Conservation (phyloP, 768 basidiomycete species). For the Panaeolus cyanescens region DNA sequence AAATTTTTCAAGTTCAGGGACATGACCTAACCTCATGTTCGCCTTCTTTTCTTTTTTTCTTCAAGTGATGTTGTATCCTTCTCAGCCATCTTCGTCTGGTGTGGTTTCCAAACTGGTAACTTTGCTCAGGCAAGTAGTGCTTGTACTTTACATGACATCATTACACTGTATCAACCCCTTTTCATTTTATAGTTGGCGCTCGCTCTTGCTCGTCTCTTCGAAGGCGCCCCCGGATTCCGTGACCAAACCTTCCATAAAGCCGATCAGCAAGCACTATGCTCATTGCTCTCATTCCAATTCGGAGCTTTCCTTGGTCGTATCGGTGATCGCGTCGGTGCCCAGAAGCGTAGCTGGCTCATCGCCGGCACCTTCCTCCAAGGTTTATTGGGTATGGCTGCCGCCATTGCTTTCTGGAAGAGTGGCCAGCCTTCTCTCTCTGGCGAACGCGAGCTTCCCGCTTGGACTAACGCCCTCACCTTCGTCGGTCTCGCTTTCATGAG, state of each 20-base stretch:
- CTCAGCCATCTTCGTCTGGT: slow-evolving; percentile 82
- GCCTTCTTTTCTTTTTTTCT: neutral
- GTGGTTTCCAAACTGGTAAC: slow-evolving; percentile 84
- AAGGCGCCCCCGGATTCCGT: slow-evolving; percentile 42
- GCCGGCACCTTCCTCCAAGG: slow-evolving; percentile 73
- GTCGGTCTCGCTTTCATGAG: slow-evolving; percentile 80
- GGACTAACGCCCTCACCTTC: slow-evolving; percentile 68
- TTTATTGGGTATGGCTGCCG: slow-evolving; percentile 72
- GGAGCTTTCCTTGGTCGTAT: slow-evolving; percentile 81
- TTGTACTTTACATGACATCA: slow-evolving; percentile 19
- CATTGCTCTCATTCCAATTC: slow-evolving; percentile 73
- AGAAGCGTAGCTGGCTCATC: slow-evolving; percentile 75
- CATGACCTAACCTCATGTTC: neutral
- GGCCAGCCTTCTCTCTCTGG: slow-evolving; percentile 55
- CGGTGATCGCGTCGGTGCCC: slow-evolving; percentile 80
- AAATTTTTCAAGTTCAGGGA: neutral
- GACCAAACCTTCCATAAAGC: slow-evolving; percentile 72
- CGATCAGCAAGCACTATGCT: slow-evolving; percentile 83
- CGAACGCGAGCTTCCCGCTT: slow-evolving; percentile 62
- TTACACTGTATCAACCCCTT: slow-evolving; percentile 45
- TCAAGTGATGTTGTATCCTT: slow-evolving; percentile 71
- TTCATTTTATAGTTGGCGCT: slow-evolving; percentile 58
- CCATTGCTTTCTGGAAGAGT: slow-evolving; percentile 73
- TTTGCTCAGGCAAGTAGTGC: slow-evolving; percentile 60
- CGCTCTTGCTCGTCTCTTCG: slow-evolving; percentile 82